These are phyloP conservation scores for Metarhizium sp. DNA, from an alignment of 2,329 filamentous ascomycete species.

Conservation along the genomic window DNA sequence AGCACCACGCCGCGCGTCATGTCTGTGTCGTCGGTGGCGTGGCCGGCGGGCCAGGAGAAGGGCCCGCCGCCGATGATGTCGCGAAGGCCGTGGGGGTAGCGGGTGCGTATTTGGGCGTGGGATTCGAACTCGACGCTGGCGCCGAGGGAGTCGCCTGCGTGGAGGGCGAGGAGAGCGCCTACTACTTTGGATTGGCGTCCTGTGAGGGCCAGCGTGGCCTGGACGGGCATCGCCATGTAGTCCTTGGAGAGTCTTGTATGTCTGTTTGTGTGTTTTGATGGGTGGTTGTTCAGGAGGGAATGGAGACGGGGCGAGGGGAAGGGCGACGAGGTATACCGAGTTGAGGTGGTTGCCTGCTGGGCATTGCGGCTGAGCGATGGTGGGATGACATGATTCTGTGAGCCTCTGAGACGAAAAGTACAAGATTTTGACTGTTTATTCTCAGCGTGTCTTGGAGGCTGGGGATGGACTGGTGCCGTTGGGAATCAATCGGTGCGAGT, in stretches of 20 bases:
- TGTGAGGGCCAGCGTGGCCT: neutral
- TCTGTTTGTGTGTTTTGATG: neutral
- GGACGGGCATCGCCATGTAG: neutral
- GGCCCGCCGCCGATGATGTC: constrained; percentile 34
- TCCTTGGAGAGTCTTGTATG: neutral
- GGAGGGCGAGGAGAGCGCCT: constrained; percentile 36
- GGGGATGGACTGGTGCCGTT: no score
- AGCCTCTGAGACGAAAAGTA: no score
- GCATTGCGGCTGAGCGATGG: no score
- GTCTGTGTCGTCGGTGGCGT: constrained; percentile 39
- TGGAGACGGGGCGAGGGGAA: no score
- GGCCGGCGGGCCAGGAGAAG: constrained; percentile 31
- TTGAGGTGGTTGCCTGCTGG: no score
- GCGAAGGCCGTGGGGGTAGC: constrained; percentile 27
- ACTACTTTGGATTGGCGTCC: constrained; percentile 20
- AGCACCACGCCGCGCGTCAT: constrained; percentile 35
- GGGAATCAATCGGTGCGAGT: no score
- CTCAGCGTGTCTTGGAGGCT: no score
- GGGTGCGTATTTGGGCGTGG: constrained; percentile 21
- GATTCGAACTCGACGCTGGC: constrained; percentile 33
- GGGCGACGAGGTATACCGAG: no score
- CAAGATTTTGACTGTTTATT: no score
- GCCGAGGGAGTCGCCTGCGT: constrained; percentile 37
- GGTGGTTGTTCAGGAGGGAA: no score
- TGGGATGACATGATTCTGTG: no score